Evolutionary conservation across 139 green algal species (phyloP).

Genomic region (Volvox africanus): DNA sequence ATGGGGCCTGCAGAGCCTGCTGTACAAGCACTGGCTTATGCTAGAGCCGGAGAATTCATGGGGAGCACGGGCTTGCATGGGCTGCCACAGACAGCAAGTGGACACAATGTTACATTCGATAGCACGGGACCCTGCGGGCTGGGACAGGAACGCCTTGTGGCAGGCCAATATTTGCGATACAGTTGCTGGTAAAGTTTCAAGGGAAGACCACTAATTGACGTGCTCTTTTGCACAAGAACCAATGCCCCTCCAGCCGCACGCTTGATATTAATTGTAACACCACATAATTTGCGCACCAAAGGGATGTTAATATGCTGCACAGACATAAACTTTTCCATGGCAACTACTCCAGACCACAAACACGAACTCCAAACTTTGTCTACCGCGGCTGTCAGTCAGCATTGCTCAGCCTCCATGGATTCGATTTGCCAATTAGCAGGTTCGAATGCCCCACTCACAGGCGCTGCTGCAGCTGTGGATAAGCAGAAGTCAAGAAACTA

Average conservation of each 20-base stretch:
- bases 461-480: constrained; percentile 12
- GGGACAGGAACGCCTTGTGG: not conserved
- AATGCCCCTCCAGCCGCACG: no score
- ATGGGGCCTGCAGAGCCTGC: not conserved
- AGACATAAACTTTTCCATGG: no score
- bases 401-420: not conserved
- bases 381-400: no score
- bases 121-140: not conserved
- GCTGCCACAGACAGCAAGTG: not conserved
- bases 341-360: no score
- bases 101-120: not conserved
- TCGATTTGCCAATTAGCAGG: not conserved
- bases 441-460: not conserved
- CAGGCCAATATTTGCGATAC: not conserved
- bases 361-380: no score
- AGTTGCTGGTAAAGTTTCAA: not conserved
- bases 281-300: no score
- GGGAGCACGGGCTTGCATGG: not conserved
- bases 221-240: no score
- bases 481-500: constrained; percentile 54
- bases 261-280: no score
- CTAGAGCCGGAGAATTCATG: not conserved
- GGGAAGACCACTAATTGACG: no score
- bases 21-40: not conserved
- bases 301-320: no score